Conservation (phyloP, 2,329 filamentous ascomycete species). For the Calonectria montana region DNA sequence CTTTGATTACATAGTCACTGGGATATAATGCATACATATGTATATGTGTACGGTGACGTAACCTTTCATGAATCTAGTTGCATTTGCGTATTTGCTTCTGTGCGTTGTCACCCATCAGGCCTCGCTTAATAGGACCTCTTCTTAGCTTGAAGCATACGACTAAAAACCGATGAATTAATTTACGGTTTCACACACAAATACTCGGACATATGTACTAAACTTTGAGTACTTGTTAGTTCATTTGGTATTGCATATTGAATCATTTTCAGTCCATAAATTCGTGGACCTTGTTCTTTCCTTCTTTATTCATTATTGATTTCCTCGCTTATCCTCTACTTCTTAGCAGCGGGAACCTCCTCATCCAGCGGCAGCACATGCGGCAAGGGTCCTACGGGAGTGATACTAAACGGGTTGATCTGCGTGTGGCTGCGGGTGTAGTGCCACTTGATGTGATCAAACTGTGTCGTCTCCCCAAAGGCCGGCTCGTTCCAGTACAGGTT, state of each 20-base stretch:
- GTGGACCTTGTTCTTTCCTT: neutral
- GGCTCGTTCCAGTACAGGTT: slow-evolving; percentile 85
- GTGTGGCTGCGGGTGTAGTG: slow-evolving; percentile 72
- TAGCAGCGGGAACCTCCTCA: slow-evolving; percentile 77
- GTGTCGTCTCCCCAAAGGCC: slow-evolving; percentile 84
- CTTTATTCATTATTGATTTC: neutral
- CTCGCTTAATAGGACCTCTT: neutral
- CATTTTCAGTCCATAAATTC: neutral
- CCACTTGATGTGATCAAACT: slow-evolving; percentile 96
- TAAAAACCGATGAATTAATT: neutral
- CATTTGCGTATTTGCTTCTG: neutral
- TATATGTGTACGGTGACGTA: neutral
- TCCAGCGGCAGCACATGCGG: slow-evolving; percentile 83
- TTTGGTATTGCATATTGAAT: neutral
- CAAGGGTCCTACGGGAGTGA: slow-evolving; percentile 87
- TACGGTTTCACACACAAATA: neutral
- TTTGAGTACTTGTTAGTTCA: neutral
- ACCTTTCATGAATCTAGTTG: neutral
- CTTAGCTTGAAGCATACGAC: neutral
- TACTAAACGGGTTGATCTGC: slow-evolving; percentile 75
- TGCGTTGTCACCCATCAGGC: neutral
- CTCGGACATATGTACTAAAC: neutral
- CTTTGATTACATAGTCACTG: neutral
- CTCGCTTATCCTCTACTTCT: neutral
- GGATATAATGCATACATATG: neutral